Evolutionary conservation across 1,284 basidiomycete genomes (phyloP), one percentile per base, ranked within the genome.

Genomic region (Baeospora myosura): DNA sequence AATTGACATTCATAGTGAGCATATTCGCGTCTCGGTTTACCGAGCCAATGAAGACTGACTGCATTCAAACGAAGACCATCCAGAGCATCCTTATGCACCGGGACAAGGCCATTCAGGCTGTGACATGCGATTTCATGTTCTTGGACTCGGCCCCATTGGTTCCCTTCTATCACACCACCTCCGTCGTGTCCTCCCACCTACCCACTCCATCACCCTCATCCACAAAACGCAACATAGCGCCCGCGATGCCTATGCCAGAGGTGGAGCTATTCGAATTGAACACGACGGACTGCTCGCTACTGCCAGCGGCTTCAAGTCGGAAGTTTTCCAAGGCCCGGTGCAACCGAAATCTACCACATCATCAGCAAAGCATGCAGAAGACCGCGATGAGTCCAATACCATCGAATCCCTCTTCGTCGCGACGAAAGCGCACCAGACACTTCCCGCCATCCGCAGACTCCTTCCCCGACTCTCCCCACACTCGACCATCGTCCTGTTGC

Each of bases 401-500:
- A 85, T 88, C 54, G 70, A 82, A 23, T 79, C 84, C 1, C 74
- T 98, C 42, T 72, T 98, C 57, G 74, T 97, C 51, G 78, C 89
- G 24, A 80, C 88, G 43, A 95, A 94, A 59, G 83, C 88, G 1
- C 72, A 81, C 16, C 66, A 76, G 10, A 86, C 86, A 0, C 38
- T 81, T 0, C 51, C 59, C 1, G 81, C 84, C 2, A 56, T 98
- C 23, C 61, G 66, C 18, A 56, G 63, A 3, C 71, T 98, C 38
- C 61, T 74, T 4, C 75, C 75, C 6, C 78, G 91, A 16, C 62
- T 97, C 21, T 71, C 73, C 3, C 62, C 74, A 0, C 60, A 74
- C 40, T 86, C 83, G 33, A 96, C 93, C 20, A 78, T 98, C 49
- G 87, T 95, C 1, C 75, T 98, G 4, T 63, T 96, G 38, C 89